Evolutionary conservation across 345 rosid species (phyloP), one percentile per base, ranked within the genome.

Genomic region (Murraya koenigii): DNA sequence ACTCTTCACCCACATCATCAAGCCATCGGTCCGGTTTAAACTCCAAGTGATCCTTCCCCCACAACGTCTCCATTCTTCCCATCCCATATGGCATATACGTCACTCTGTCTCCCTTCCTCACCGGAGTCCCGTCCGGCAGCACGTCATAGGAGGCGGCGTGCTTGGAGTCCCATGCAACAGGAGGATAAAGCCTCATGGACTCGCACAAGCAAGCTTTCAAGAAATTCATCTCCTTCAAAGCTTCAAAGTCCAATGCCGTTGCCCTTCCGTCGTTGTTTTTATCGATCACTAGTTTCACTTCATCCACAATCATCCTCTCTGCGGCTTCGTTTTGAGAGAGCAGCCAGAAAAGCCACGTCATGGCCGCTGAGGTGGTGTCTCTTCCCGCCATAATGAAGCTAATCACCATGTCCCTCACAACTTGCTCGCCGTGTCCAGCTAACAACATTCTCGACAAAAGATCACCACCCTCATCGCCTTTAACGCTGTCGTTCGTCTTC

Each of bases 341-440:
- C 47, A 88, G 33, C 95, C 93, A 94, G 47, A 94, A 90, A 9
- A 94, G 85, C 95, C 97, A 92, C 44, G 91, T 80, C 86, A 94
- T 79, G 2, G 94, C 93, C 6, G 95, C 82, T 6, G 93, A 90
- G 1, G 90, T 88, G 1, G 97, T 90, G 82, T 89, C 96, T 28
- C 91, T 79, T 69, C 97, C 95, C 25, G 97, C 97, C 85, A 90
- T 80, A 20, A 91, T 80, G 80, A 94, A 89, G 82, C 91, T 94
- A 22, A 92, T 79, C 4, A 86, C 81, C 78, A 81, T 83, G 77
- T 92, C 98, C 67, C 95, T 86, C 7, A 88, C 80, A 6, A 90
- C 82, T 28, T 88, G 88, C 13, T 88, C 87, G 64, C 60, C 83
- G 11, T 87, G 83, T 1, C 90, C 92, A 0, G 85, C 84, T 2